A percentile compares a stretch with the other conserved stretches of the same genome.
phyloP scores from a whole-genome alignment of 1,284 basidiomycete genomes.

The Cryptococcus deneoformans region DNA sequence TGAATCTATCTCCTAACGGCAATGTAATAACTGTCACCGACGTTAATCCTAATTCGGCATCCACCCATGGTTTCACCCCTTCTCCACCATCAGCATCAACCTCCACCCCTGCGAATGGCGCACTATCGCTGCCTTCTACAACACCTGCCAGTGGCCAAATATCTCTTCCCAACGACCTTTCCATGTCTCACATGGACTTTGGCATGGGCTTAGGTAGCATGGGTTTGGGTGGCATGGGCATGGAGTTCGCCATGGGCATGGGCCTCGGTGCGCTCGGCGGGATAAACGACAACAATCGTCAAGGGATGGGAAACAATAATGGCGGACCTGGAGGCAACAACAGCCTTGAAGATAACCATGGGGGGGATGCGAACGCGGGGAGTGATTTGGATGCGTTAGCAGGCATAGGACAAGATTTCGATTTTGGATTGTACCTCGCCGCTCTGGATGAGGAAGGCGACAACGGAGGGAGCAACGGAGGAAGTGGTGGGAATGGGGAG shows the following conservation, averaged over 20 bases:
- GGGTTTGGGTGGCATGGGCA: not conserved
- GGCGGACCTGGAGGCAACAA: no score
- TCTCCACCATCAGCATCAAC: conserved; percentile 30
- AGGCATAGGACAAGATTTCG: conserved; percentile 21
- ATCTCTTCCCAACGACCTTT: not conserved
- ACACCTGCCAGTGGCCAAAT: not conserved
- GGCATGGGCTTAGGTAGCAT: not conserved
- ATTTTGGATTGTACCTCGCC: conserved; percentile 38
- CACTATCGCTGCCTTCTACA: conserved; percentile 1
- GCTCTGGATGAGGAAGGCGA: conserved; percentile 37
- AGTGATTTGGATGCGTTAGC: not conserved
- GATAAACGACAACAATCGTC: not conserved
- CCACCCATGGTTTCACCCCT: conserved; percentile 23
- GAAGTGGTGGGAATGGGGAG: not conserved
- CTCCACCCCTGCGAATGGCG: conserved; percentile 15
- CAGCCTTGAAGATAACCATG: not conserved
- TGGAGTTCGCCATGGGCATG: conserved; percentile 12
- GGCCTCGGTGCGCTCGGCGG: conserved; percentile 13
- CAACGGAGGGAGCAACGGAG: conserved; percentile 3
- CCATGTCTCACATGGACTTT: not conserved
- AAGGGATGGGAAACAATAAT: not conserved
- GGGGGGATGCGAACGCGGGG: not conserved
- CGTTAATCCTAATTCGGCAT: conserved; percentile 12
- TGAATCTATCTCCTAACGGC: conserved; percentile 38
- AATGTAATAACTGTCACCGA: conserved; percentile 18